These are phyloP conservation scores for Melaleuca quinquenervia DNA, from an alignment of 345 rosid genomes.

Conservation along the genomic window DNA sequence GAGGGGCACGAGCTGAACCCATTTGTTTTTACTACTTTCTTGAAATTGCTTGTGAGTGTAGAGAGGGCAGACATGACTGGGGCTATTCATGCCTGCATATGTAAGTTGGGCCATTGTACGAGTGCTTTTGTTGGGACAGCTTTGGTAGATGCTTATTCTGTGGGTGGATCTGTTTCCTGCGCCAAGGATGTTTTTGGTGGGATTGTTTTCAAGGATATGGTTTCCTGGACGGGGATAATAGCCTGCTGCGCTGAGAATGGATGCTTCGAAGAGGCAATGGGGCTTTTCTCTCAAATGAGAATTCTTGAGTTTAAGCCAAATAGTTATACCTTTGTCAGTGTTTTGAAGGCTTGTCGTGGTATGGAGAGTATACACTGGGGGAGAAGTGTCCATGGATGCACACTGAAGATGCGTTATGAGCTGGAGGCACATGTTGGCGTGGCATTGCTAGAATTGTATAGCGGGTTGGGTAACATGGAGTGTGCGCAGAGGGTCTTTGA, in stretches of 20 bases:
- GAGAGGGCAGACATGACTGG: constrained; percentile 35
- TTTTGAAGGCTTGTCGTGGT: constrained; percentile 69
- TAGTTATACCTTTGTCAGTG: constrained; percentile 47
- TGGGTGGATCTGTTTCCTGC: constrained; percentile 34
- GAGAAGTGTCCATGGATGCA: constrained; percentile 56
- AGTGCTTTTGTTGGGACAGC: constrained; percentile 77
- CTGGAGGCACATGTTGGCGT: constrained; percentile 44
- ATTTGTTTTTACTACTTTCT: constrained; percentile 55
- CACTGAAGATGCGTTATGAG: constrained; percentile 47
- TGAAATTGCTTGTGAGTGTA: constrained; percentile 46
- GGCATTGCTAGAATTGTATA: constrained; percentile 69
- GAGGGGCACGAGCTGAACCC: constrained; percentile 79
- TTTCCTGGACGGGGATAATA: constrained; percentile 79
- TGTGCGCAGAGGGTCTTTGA: constrained; percentile 47
- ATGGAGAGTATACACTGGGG: constrained; percentile 34
- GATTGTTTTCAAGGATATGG: constrained; percentile 53
- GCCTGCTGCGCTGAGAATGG: constrained; percentile 66
- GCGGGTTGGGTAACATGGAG: constrained; percentile 26
- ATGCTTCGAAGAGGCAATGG: constrained; percentile 39
- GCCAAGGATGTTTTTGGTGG: constrained; percentile 60
- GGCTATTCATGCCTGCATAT: constrained; percentile 49
- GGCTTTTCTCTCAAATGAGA: constrained; percentile 45
- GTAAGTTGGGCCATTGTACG: constrained; percentile 57
- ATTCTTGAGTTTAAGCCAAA: constrained; percentile 51
- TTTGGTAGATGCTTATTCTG: constrained; percentile 56